Conservation (phyloP, 768 basidiomycete species). For the Leccinum sublutescens region DNA sequence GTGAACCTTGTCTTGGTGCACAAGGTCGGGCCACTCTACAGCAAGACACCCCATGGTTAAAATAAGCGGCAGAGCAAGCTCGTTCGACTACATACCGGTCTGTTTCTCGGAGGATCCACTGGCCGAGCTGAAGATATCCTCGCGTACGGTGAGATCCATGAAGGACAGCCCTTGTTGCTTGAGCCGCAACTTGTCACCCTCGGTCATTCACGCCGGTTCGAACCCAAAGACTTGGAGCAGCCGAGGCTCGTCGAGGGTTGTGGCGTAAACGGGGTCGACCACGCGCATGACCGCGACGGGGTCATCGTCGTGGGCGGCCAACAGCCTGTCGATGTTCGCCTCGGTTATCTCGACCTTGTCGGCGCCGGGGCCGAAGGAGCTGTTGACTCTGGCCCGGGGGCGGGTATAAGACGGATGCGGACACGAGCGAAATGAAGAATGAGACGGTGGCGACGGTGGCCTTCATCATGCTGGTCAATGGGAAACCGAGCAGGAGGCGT, state of each 20-base stretch:
- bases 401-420: neutral
- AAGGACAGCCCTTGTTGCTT: conserved; percentile 12
- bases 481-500: neutral
- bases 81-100: neutral
- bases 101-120: neutral
- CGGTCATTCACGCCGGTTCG: conserved; percentile 19
- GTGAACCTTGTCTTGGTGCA: conserved; percentile 14
- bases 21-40: conserved; percentile 18
- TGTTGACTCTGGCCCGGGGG: neutral
- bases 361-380: neutral
- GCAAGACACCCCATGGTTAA: neutral
- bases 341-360: neutral
- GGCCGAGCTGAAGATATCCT: neutral
- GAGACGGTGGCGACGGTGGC: neutral
- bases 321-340: conserved; percentile 1
- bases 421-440: neutral
- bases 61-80: neutral
- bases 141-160: conserved; percentile 11
- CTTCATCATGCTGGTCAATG: neutral
- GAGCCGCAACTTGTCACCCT: conserved; percentile 18
- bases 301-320: conserved; percentile 16
- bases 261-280: conserved; percentile 12
- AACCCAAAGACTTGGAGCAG: conserved; percentile 13
- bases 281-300: conserved; percentile 20
- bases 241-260: conserved; percentile 20